Conservation (phyloP, 768 basidiomycete species). For the Rickenella mellea region DNA sequence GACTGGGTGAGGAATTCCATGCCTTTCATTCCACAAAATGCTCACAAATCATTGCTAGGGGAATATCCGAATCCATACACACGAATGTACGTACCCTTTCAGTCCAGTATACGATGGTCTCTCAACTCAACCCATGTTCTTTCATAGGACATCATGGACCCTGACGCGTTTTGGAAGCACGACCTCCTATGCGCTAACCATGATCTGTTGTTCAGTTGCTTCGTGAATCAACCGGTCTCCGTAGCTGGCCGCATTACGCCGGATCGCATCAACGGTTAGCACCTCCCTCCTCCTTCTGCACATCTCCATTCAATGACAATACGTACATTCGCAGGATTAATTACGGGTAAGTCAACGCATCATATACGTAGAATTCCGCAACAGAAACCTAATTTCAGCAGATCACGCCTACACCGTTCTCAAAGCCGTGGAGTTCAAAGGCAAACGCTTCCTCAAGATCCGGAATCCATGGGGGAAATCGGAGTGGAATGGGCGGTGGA, state of each 20-base stretch:
- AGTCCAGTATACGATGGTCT: background rate
- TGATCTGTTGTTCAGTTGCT: conserved; percentile 23
- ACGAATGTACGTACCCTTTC: conserved; percentile 10
- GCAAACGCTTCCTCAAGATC: conserved; percentile 21
- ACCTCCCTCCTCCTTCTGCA: background rate
- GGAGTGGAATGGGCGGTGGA: conserved; percentile 22
- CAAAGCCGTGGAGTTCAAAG: conserved; percentile 18
- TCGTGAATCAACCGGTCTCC: conserved; percentile 7
- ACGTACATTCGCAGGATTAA: background rate
- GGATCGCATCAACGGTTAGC: background rate
- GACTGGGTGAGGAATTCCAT: conserved; percentile 33
- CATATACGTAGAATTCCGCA: too few species aligned
- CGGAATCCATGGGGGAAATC: conserved; percentile 23
- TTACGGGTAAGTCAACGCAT: conserved; percentile 4
- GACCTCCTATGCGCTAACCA: conserved; percentile 19
- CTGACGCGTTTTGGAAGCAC: conserved; percentile 20
- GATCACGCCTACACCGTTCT: conserved; percentile 23
- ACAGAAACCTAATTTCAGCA: conserved; percentile 6
- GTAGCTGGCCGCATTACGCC: background rate
- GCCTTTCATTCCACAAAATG: background rate
- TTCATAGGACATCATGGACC: conserved; percentile 23
- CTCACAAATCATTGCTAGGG: background rate
- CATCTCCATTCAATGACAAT: conserved; percentile 4
- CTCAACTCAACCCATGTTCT: background rate
- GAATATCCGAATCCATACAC: conserved; percentile 1